Evolutionary conservation across 2,329 filamentous ascomycete genomes (phyloP), one percentile per base, ranked within the genome.

Genomic region (Exutisphaerella laricina): DNA sequence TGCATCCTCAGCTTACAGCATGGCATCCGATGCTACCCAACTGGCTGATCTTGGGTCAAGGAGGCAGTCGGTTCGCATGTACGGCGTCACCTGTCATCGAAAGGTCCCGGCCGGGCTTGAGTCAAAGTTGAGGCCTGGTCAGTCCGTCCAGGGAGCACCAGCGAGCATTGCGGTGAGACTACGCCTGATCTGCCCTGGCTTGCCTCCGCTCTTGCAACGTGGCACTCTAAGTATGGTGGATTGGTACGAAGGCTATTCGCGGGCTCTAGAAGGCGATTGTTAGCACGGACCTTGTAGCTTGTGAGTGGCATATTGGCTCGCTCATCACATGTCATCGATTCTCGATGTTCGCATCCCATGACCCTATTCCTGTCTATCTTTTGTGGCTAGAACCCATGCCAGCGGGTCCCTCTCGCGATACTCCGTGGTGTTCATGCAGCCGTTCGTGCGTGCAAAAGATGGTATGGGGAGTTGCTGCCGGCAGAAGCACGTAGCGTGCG

Each of bases 201-300:
- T 61, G 66, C 70, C 67, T 69, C 66, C 69, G 68, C 71, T 69
- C 65, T 42, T 69, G 69, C 71, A 69, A 73, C 70, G 70, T 73
- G 70, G 70, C 69, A 66, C 64, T 66, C 60, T 69, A 45, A 43
- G 49, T 59, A 44, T 60, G 57, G 58, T 51, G 51, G 50, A 49
- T 48, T 46, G 37, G 18, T 45, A 29, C 44, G 54, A 55, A 57
- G 54, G 49, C 50, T 57, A 56, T 56, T 51, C 41, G 46, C 41
- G 41, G 49, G 51, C 49, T 51, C 48, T 34, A 46, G 41, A 44
- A 46, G 34, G 39, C 49, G 45, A 48, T 14, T 49, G 42, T 51
- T 51, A 53, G 52, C 44, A 45, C 40, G 42, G 47, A 44, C 46
- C 43, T 34, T 21, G 17, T 18, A 40, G 38, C 38, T 20, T 25